Percentiles rank a stretch among this genome's conserved stretches.
Conservation (phyloP, 352 stramenopile species). For the Phytopythium aichiense region DNA sequence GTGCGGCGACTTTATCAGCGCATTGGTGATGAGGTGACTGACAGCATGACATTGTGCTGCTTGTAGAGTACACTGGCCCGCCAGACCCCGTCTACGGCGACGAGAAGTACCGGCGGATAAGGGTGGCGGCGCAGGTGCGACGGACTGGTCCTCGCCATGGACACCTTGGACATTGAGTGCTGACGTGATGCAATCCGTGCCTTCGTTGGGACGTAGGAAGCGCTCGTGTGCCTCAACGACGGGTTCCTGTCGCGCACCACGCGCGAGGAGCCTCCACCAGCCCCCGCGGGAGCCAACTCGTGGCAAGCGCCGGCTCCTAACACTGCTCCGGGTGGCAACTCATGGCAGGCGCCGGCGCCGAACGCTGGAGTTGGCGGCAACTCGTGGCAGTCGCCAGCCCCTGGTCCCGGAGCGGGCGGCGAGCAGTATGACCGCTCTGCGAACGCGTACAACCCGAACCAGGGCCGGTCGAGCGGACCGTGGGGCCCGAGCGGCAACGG, state of each 20-base stretch:
- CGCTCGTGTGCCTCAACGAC: conserved; percentile 74
- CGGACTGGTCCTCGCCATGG: neutral
- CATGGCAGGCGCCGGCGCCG: too few species aligned
- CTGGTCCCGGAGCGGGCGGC: neutral
- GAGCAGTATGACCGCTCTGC: conserved; percentile 13
- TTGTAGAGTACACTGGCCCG: conserved; percentile 68
- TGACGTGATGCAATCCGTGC: neutral
- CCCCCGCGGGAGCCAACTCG: conserved; percentile 8
- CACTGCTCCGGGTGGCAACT: too few species aligned
- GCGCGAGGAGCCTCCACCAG: conserved; percentile 19
- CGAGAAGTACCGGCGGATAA: conserved; percentile 83
- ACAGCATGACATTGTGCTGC: conserved; percentile 7
- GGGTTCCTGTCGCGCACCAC: conserved; percentile 50
- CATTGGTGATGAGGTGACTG: conserved; percentile 1
- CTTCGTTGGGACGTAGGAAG: conserved; percentile 33
- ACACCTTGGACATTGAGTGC: neutral
- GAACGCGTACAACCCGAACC: conserved; percentile 14
- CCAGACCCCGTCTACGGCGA: conserved; percentile 77
- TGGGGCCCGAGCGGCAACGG: conserved; percentile 30
- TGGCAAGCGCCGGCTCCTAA: too few species aligned
- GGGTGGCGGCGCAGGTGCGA: conserved; percentile 61
- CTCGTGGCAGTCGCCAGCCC: neutral
- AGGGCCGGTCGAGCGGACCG: conserved; percentile 24
- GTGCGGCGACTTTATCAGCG: conserved; percentile 11
- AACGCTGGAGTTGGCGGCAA: too few species aligned